These are phyloP conservation scores for Candida saitoana DNA, from an alignment of 805 yeast species.

Conservation along the genomic window DNA sequence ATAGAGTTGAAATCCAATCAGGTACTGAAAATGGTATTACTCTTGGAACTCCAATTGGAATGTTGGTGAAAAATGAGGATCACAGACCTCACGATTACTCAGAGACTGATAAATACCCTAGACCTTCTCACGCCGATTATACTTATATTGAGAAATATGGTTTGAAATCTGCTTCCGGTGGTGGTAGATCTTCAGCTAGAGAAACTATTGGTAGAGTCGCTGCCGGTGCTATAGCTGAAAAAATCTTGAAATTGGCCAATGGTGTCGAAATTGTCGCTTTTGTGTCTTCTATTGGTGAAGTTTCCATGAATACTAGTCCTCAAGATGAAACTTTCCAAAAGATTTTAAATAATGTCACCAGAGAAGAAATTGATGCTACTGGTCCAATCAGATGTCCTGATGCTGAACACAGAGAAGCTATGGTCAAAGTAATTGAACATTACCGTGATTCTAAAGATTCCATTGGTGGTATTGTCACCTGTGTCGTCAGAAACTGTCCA, in stretches of 20 bases:
- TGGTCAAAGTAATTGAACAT: conserved; percentile 84
- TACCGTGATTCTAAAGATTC: conserved; percentile 86
- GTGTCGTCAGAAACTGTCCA: conserved; percentile 92
- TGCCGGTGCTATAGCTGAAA: conserved; percentile 98
- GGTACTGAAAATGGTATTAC: conserved; percentile 91
- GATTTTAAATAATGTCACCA: conserved; percentile 69
- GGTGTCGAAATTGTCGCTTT: conserved; percentile 94
- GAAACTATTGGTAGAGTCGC: conserved; percentile 99
- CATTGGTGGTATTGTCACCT: conserved; percentile 96
- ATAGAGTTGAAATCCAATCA: conserved; percentile 85
- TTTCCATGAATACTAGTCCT: conserved; percentile 73
- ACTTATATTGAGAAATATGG: conserved; percentile 91
- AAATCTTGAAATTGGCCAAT: conserved; percentile 69
- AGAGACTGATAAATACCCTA: conserved; percentile 91
- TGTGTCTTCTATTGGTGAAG: conserved; percentile 86
- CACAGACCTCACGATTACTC: conserved; percentile 95
- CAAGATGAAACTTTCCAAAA: conserved; percentile 60
- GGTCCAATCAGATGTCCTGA: conserved; percentile 97
- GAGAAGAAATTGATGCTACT: conserved; percentile 80
- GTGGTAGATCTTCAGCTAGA: conserved; percentile 95
- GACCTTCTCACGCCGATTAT: conserved; percentile 97
- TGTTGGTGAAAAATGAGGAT: conserved; percentile 90
- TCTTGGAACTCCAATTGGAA: conserved; percentile 91
- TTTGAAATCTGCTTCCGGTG: conserved; percentile 90
- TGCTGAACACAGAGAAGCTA: conserved; percentile 58